phyloP scores from a whole-genome alignment of 2,329 filamentous ascomycete genomes.

The Periconia sp. region DNA sequence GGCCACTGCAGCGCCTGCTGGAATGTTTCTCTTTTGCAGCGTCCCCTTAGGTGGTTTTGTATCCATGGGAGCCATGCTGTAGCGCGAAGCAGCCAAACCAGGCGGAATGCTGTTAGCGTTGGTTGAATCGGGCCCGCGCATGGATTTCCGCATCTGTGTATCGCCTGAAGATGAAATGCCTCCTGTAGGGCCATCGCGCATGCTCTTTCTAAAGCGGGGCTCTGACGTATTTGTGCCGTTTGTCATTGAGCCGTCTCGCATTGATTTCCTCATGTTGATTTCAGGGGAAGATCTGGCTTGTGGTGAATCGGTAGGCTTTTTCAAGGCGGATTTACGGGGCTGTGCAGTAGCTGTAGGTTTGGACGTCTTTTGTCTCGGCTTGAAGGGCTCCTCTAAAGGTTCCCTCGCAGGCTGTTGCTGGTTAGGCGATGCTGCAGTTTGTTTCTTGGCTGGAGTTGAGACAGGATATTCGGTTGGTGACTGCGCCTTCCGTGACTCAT shows the following conservation, averaged over 20 bases:
- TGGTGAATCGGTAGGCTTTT: conserved; percentile 40
- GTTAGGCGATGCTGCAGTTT: neutral
- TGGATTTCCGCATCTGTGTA: conserved; percentile 51
- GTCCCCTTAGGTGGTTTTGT: conserved; percentile 36
- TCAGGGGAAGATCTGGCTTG: conserved; percentile 21
- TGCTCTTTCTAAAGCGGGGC: conserved; percentile 40
- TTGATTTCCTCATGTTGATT: conserved; percentile 40
- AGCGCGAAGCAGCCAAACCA: conserved; percentile 38
- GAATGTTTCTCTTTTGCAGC: conserved; percentile 44
- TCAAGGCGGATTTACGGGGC: conserved; percentile 45
- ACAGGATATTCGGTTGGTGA: conserved; percentile 52
- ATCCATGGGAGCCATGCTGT: conserved; percentile 29
- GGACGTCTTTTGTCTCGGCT: neutral
- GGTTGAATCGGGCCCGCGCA: conserved; percentile 44
- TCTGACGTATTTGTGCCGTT: conserved; percentile 9
- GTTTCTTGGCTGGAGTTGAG: neutral
- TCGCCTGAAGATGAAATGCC: conserved; percentile 10
- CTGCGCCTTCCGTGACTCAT: conserved; percentile 61
- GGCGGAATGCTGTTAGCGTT: conserved; percentile 25
- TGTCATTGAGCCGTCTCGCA: conserved; percentile 26
- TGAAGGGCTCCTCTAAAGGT: neutral
- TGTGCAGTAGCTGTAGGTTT: conserved; percentile 23
- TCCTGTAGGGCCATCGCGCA: conserved; percentile 19
- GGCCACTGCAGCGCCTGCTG: conserved; percentile 17
- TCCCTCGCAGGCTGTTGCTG: neutral